Evolutionary conservation across 306 rosid genomes (phyloP).

Genomic region (Rosa lucieae): DNA sequence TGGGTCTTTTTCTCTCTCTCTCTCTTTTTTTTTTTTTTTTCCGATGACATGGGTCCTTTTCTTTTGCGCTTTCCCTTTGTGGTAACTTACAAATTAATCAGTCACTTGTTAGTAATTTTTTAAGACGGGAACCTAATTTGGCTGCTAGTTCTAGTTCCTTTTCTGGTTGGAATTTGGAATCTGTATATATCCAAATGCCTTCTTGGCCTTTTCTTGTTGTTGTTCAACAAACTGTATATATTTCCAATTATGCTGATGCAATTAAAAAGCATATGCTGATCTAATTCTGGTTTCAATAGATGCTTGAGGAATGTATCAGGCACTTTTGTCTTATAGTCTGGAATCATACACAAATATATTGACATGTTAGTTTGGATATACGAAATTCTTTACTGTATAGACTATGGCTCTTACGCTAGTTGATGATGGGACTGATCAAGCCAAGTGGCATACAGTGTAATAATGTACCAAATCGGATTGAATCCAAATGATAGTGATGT

Average conservation of each 20-base stretch:
- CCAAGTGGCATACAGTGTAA: not conserved
- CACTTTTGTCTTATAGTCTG: slow-evolving; percentile 29
- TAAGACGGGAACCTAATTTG: not conserved
- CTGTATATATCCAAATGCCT: not conserved
- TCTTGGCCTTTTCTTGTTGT: slow-evolving; percentile 2
- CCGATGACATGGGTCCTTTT: not conserved
- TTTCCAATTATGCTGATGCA: slow-evolving; percentile 19
- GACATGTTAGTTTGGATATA: not conserved
- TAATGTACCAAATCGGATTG: not conserved
- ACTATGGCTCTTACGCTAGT: not conserved
- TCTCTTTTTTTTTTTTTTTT: not conserved
- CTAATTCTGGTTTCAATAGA: not conserved
- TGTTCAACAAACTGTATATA: not conserved
- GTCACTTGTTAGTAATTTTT: not conserved
- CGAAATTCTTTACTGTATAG: not conserved
- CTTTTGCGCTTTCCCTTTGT: not conserved
- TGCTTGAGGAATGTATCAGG: slow-evolving; percentile 14
- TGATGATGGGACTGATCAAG: slow-evolving; percentile 4
- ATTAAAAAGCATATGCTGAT: slow-evolving; percentile 7
- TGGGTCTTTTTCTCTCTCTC: not conserved
- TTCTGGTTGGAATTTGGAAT: slow-evolving; percentile 23
- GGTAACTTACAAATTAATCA: slow-evolving; percentile 1
- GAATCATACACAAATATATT: not conserved
- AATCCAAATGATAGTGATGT: not conserved
- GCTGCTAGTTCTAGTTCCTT: slow-evolving; percentile 8